These are phyloP conservation scores for Dentipellis fragilis DNA, from an alignment of 768 basidiomycete genomes.

Conservation along the genomic window DNA sequence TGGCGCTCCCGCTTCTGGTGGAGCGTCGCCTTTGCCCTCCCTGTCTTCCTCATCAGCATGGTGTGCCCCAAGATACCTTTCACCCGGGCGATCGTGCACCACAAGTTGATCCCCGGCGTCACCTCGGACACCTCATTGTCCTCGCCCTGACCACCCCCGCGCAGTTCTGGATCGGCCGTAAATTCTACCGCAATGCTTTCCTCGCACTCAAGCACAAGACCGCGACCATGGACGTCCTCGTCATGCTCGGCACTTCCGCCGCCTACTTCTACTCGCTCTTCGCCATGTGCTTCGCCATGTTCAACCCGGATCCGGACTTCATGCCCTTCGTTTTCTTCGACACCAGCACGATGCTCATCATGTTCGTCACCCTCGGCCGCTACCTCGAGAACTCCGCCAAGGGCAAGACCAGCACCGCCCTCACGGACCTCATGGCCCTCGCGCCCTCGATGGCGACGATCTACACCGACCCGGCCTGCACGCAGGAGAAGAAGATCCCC, in stretches of 20 bases:
- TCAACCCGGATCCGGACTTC: slow-evolving; percentile 55
- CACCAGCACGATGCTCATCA: slow-evolving; percentile 97
- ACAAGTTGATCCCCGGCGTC: slow-evolving; percentile 50
- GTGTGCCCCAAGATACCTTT: slow-evolving; percentile 59
- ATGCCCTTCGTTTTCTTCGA: slow-evolving; percentile 93
- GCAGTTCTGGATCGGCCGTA: slow-evolving; percentile 84
- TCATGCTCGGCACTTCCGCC: slow-evolving; percentile 90
- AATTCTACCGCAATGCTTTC: slow-evolving; percentile 85
- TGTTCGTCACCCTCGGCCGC: slow-evolving; percentile 91
- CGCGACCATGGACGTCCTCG: slow-evolving; percentile 97
- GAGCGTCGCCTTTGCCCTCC: slow-evolving; percentile 71
- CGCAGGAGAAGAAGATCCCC: slow-evolving; percentile 80
- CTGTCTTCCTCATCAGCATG: slow-evolving; percentile 94
- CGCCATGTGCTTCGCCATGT: slow-evolving; percentile 53
- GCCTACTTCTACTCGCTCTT: slow-evolving; percentile 86
- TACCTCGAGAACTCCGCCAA: slow-evolving; percentile 96
- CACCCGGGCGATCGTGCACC: slow-evolving; percentile 41
- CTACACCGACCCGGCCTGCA: slow-evolving; percentile 79
- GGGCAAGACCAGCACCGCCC: slow-evolving; percentile 91
- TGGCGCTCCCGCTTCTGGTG: slow-evolving; percentile 76
- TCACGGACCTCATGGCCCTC: slow-evolving; percentile 94
- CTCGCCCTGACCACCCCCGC: slow-evolving; percentile 78
- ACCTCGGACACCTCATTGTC: slow-evolving; percentile 72
- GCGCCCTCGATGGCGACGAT: slow-evolving; percentile 94
- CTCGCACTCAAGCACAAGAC: slow-evolving; percentile 83